Conservation (phyloP, 306 rosid genomes). For the Vigna mungo region DNA sequence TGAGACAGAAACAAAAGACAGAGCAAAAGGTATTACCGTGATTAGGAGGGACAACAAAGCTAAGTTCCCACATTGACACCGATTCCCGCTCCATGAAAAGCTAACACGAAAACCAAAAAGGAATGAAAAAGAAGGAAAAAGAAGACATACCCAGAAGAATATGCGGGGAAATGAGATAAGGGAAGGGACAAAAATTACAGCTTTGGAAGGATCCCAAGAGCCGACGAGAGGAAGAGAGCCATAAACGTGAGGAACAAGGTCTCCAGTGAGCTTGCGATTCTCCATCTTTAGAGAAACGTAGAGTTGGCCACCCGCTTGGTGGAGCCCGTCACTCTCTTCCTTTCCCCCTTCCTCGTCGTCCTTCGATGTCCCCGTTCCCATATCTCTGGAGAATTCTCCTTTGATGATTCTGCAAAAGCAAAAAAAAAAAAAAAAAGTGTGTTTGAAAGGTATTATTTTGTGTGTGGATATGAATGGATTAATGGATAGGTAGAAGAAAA, state of each 20-base stretch:
- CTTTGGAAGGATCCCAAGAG: conserved; percentile 93
- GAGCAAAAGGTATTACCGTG: conserved; percentile 68
- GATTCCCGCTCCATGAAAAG: conserved; percentile 94
- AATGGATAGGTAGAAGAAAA: not conserved
- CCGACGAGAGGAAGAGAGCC: conserved; percentile 94
- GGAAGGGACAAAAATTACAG: conserved; percentile 54
- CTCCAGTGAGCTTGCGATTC: conserved; percentile 75
- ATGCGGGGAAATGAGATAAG: not conserved
- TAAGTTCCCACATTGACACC: conserved; percentile 95
- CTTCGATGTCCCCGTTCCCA: conserved; percentile 89
- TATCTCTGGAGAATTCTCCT: conserved; percentile 13
- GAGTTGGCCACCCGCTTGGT: conserved; percentile 85
- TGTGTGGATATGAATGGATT: conserved; percentile 26
- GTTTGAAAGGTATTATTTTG: not conserved
- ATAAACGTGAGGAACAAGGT: conserved; percentile 87
- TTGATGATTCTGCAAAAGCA: not conserved
- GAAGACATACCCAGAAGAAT: not conserved
- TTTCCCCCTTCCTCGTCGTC: conserved; percentile 56
- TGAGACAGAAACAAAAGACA: not conserved
- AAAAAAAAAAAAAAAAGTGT: not conserved
- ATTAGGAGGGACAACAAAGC: conserved; percentile 98
- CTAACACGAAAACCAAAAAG: conserved; percentile 42
- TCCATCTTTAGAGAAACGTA: conserved; percentile 95
- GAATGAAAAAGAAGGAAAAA: not conserved
- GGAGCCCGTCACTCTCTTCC: conserved; percentile 56